phyloP scores from a whole-genome alignment of 345 rosid species.

The Laguncularia racemosa region DNA sequence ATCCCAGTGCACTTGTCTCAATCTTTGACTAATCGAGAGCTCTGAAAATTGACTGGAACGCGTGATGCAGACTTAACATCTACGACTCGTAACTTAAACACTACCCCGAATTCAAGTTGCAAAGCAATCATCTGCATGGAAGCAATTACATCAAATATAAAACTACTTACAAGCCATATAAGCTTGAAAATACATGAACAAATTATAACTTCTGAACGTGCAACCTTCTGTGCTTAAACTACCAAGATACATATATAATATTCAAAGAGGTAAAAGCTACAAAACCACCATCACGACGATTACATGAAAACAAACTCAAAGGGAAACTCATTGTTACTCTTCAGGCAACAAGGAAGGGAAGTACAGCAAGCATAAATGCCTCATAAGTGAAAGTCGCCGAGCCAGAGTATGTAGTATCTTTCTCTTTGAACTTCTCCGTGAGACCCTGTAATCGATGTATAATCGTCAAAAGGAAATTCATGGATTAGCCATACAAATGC shows the following conservation, averaged over 20 bases:
- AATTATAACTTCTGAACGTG: no score
- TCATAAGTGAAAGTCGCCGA: constrained; percentile 78
- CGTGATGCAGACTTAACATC: no score
- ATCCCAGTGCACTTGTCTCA: no score
- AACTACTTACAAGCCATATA: no score
- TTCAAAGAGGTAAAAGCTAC: not conserved
- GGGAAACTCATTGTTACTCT: not conserved
- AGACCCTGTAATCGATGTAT: constrained; percentile 47
- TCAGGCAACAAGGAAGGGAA: constrained; percentile 83
- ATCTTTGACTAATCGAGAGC: no score
- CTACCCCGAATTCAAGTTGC: no score
- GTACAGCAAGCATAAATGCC: constrained; percentile 89
- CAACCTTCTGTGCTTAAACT: no score
- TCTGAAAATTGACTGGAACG: no score
- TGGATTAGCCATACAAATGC: not conserved
- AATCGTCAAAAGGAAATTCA: not conserved
- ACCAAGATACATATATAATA: not conserved
- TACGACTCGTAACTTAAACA: no score
- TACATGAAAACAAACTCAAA: constrained; percentile 1
- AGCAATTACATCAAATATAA: no score
- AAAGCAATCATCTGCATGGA: no score
- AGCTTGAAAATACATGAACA: no score
- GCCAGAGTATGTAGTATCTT: constrained; percentile 60
- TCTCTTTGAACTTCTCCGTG: constrained; percentile 91
- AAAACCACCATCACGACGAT: not conserved